These are phyloP conservation scores for Eremothecium sinecaudum DNA, from an alignment of 1,139 yeast genomes.

Conservation along the genomic window DNA sequence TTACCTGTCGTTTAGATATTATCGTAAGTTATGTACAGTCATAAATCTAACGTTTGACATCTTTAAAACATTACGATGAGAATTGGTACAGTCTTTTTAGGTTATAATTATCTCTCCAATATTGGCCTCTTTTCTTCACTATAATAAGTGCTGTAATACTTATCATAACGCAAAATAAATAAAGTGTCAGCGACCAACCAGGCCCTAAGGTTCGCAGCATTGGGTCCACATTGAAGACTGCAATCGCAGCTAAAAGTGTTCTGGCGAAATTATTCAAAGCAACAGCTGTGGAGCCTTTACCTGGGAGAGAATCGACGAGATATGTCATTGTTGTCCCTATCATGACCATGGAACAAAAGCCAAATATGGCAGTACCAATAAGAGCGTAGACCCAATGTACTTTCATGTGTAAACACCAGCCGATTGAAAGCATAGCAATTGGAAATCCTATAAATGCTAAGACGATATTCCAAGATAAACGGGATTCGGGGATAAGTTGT, in stretches of 20 bases:
- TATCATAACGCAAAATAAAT: constrained; percentile 47
- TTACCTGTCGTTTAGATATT: too few relatives aligned
- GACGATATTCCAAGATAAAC: constrained; percentile 67
- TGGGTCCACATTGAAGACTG: constrained; percentile 70
- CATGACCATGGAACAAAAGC: constrained; percentile 75
- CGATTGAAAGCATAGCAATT: constrained; percentile 59
- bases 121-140: constrained; percentile 47
- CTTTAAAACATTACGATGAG: too few relatives aligned
- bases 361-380: constrained; percentile 72
- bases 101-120: constrained; percentile 60
- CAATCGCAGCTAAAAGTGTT: constrained; percentile 64
- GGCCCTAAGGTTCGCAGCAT: constrained; percentile 51
- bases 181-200: constrained; percentile 61
- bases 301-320: constrained; percentile 76
- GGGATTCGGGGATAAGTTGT: constrained; percentile 60
- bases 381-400: constrained; percentile 69
- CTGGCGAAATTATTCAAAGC: constrained; percentile 72
- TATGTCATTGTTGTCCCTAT: constrained; percentile 77
- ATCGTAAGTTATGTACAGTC: too few relatives aligned
- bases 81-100: constrained; percentile 51
- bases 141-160: constrained; percentile 37
- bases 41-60: too few relatives aligned
- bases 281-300: constrained; percentile 82
- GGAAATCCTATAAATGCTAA: constrained; percentile 56
- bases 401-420: constrained; percentile 67